phyloP scores from a whole-genome alignment of 2,329 filamentous ascomycete genomes.

The Aspergillus sojae region DNA sequence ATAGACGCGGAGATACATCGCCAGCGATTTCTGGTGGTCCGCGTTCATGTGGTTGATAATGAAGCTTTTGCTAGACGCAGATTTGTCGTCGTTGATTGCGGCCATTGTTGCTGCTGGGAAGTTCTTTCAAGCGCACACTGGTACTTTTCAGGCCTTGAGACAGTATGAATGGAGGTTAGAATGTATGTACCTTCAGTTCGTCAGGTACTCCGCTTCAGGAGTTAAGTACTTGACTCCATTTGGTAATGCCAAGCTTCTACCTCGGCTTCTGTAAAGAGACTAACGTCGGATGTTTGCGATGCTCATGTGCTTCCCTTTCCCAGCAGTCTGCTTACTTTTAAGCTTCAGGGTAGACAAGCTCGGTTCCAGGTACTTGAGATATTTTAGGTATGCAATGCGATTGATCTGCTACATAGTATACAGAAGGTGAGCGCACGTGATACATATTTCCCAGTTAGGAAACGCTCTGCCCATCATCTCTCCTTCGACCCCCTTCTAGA shows the following conservation, averaged over 20 bases:
- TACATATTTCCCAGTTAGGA: neutral
- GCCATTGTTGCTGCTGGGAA: neutral
- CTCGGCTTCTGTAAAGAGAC: neutral
- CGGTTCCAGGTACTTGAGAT: neutral
- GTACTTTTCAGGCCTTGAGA: neutral
- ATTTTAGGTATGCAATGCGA: neutral
- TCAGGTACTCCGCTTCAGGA: neutral
- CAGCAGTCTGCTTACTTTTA: neutral
- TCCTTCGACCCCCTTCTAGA: too few species aligned
- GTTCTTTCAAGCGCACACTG: neutral
- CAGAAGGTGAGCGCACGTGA: neutral
- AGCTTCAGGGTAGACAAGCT: neutral
- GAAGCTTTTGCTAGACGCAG: constrained; percentile 53
- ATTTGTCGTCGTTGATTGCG: neutral
- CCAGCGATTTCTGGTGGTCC: constrained; percentile 74
- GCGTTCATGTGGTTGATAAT: constrained; percentile 85
- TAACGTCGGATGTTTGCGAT: neutral
- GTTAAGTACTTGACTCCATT: neutral
- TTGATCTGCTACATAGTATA: neutral
- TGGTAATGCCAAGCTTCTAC: constrained; percentile 2
- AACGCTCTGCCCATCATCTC: neutral
- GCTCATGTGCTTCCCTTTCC: neutral
- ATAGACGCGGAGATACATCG: constrained; percentile 77
- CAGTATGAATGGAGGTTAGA: neutral
- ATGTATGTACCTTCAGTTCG: neutral